Evolutionary conservation across 2,329 filamentous ascomycete genomes (phyloP).

Genomic region (Verruconis gallopava): DNA sequence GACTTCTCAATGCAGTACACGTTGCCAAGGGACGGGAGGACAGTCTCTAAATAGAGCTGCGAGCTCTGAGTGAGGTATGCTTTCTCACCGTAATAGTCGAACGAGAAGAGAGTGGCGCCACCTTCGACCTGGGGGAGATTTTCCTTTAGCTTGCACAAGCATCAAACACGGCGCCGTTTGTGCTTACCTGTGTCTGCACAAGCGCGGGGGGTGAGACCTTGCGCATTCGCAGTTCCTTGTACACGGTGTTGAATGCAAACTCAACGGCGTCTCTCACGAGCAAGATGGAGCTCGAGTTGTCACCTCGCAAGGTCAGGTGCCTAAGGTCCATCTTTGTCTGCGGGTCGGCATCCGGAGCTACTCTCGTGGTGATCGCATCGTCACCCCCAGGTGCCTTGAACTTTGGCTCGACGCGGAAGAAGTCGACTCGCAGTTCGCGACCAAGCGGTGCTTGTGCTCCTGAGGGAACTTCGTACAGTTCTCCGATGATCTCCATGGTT

Average conservation of each 20-base stretch:
- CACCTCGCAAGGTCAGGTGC: conserved; percentile 74
- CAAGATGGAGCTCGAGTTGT: conserved; percentile 73
- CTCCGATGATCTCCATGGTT: conserved; percentile 71
- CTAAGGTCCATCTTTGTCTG: conserved; percentile 69
- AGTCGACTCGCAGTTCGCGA: conserved; percentile 85
- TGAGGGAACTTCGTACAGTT: conserved; percentile 68
- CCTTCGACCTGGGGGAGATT: conserved; percentile 66
- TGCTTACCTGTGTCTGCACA: conserved; percentile 66
- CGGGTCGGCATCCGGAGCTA: conserved; percentile 53
- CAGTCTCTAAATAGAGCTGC: conserved; percentile 95
- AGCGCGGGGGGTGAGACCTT: conserved; percentile 84
- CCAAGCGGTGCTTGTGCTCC: conserved; percentile 68
- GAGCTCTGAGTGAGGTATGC: conserved; percentile 94
- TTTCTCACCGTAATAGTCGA: conserved; percentile 78
- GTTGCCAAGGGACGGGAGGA: conserved; percentile 77
- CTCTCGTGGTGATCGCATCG: conserved; percentile 80
- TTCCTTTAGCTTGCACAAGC: too few species aligned
- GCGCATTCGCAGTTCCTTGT: conserved; percentile 61
- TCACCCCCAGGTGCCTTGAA: conserved; percentile 72
- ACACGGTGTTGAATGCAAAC: conserved; percentile 65
- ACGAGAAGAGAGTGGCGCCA: conserved; percentile 78
- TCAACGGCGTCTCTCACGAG: conserved; percentile 73
- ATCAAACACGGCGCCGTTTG: too few species aligned
- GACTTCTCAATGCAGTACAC: conserved; percentile 96
- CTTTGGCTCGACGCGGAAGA: conserved; percentile 56